Evolutionary conservation across 352 stramenopile species (phyloP), one percentile per base, ranked within the genome.

Genomic region (Phytopythium mirpurense): DNA sequence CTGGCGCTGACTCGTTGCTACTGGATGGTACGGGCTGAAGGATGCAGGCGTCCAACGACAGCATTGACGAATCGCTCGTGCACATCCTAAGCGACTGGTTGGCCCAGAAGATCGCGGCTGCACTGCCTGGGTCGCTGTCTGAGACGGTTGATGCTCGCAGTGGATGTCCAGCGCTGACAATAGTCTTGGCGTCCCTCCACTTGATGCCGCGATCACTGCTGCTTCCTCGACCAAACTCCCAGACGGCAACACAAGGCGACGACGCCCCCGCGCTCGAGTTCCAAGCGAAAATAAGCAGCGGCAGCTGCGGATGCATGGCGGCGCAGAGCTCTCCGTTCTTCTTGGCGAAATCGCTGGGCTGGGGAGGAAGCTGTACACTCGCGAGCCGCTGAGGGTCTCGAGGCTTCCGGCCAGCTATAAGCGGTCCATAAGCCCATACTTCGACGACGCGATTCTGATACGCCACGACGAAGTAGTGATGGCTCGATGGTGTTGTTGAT

Each of bases 371-470:
- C 26, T 76, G 71, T 14, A 68, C 48, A 11, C 58, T 52, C 12
- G 68, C 60, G 5, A 79, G 46, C 6, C 68, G 62, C 9, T 59
- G 60, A 1, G 68, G 69, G 14, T 79, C 68, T 23, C 60, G 45
- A 23, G 55, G 48, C 9, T 57, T 61, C 18, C 35, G 48, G 2
- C n/a, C 35, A n/a, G 14, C 46, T 2, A 54, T 21, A 21, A 54
- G 6, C 15, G 48, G 21, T 9, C 29, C 34, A 38, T 83, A 57
- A 12, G 72, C 52, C 68, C 80, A 72, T 15, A 89, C 57, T 37
- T 89, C 80, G 18, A 88, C 60, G 2, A 66, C 51, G 6, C 72
- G 74, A 37, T 78, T 88, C 47, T 85, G 74, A 52, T 81, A 87
- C 3, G 51, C 78, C 23, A 70, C 70, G 18, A 71, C 40, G 26